A percentile compares a stretch with the other conserved stretches of the same genome.
Evolutionary conservation across 2,329 filamentous ascomycete genomes (phyloP).

Genomic region (Cladophialophora bantiana): DNA sequence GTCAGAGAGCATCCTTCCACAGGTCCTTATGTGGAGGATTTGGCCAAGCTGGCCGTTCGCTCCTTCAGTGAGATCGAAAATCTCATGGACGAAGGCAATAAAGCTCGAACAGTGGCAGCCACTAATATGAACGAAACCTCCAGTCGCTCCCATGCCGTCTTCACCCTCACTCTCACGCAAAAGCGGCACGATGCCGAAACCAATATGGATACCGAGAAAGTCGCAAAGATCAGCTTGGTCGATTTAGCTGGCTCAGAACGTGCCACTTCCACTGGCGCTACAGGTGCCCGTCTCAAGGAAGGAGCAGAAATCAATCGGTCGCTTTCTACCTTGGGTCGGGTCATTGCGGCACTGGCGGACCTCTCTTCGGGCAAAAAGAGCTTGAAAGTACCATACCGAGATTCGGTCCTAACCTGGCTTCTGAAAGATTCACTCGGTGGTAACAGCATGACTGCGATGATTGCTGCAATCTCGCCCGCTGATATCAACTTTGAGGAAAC

Average conservation of each 20-base stretch:
- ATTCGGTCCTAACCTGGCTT: slow-evolving; percentile 95
- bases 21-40: slow-evolving; percentile 95
- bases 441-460: slow-evolving; percentile 99
- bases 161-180: slow-evolving; percentile 93
- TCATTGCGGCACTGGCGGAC: slow-evolving; percentile 94
- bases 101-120: slow-evolving; percentile 94
- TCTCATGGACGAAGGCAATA: slow-evolving; percentile 99
- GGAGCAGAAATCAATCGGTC: slow-evolving; percentile 98
- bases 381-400: slow-evolving; percentile 90
- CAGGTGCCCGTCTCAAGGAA: slow-evolving; percentile 92
- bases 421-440: slow-evolving; percentile 96
- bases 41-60: slow-evolving; percentile 91
- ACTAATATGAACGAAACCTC: slow-evolving; percentile 99
- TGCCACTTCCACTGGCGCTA: slow-evolving; percentile 96
- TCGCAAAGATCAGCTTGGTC: slow-evolving; percentile 96
- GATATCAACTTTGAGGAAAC: slow-evolving; percentile 99
- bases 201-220: slow-evolving; percentile 96
- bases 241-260: slow-evolving; percentile 97
- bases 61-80: slow-evolving; percentile 96
- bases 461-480: slow-evolving; percentile 95
- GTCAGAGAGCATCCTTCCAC: slow-evolving; percentile 97
- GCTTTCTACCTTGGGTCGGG: slow-evolving; percentile 92
- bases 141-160: slow-evolving; percentile 96
- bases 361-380: slow-evolving; percentile 83
- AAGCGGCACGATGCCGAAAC: slow-evolving; percentile 90